Evolutionary conservation across 257 asterid genomes (phyloP).

Genomic region (Fraxinus anomala): DNA sequence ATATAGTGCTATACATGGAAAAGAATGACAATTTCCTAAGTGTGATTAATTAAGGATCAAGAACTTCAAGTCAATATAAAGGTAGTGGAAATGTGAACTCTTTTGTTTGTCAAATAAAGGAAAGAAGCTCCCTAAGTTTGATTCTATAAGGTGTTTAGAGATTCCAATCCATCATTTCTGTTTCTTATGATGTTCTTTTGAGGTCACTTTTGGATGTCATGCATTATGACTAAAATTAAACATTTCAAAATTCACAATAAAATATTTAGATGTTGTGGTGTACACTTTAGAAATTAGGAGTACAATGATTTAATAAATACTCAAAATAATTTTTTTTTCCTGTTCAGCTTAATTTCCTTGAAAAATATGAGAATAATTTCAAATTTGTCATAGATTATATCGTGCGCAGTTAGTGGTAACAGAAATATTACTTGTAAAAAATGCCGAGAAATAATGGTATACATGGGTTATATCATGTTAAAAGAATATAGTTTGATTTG

Average conservation of each 20-base stretch:
- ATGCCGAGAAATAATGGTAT: not conserved
- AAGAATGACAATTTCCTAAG: not conserved
- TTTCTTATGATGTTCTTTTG: no score
- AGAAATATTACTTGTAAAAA: conserved; percentile 10
- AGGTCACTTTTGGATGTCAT: not conserved
- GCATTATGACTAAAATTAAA: not conserved
- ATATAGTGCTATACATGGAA: not conserved
- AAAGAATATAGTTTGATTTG: conserved; percentile 5
- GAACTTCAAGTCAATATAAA: not conserved
- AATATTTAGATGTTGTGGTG: no score
- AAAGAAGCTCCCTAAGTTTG: no score
- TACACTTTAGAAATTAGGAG: not conserved
- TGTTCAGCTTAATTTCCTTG: not conserved
- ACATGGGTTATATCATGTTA: not conserved
- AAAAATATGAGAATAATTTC: not conserved
- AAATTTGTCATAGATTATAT: not conserved
- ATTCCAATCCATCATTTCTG: not conserved
- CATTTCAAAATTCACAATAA: not conserved
- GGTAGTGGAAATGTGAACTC: not conserved
- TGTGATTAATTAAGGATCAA: not conserved
- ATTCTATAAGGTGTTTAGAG: not conserved
- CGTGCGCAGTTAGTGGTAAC: not conserved
- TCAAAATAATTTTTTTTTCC: not conserved
- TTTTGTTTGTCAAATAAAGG: not conserved
- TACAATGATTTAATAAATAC: not conserved